A percentile compares a stretch with the other conserved stretches of the same genome.
Evolutionary conservation across 257 asterid genomes (phyloP).

Genomic region (Ehretia macrophylla): DNA sequence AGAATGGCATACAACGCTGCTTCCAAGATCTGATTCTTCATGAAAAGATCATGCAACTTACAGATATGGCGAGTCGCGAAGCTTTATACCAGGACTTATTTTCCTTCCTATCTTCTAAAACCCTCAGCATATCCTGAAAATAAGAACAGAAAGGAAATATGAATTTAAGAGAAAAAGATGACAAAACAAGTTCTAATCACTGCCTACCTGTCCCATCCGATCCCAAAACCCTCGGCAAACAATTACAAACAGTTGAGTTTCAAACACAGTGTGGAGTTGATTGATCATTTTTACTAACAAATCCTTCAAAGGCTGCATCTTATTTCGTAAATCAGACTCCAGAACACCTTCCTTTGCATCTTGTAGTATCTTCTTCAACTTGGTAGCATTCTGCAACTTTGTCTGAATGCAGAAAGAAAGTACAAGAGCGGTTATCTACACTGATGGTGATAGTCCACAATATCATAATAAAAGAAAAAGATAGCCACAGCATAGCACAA

Average conservation of each 20-base stretch:
- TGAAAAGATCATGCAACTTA: slow-evolving; percentile 31
- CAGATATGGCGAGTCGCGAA: slow-evolving; percentile 77
- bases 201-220: slow-evolving; percentile 85
- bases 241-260: slow-evolving; percentile 67
- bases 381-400: slow-evolving; percentile 64
- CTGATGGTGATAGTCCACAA: not conserved
- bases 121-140: slow-evolving; percentile 70
- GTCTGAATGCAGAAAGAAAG: slow-evolving; percentile 43
- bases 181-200: not conserved
- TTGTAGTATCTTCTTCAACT: slow-evolving; percentile 77
- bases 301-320: slow-evolving; percentile 86
- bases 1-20: not conserved
- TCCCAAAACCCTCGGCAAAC: slow-evolving; percentile 89
- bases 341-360: slow-evolving; percentile 63
- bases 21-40: not conserved
- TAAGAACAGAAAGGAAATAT: not conserved
- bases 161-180: too few species aligned
- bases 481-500: not conserved
- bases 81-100: slow-evolving; percentile 79
- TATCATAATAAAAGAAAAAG: not conserved
- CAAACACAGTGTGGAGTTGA: slow-evolving; percentile 57
- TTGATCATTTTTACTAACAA: slow-evolving; percentile 48
- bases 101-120: slow-evolving; percentile 68
- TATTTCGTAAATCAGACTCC: slow-evolving; percentile 58
- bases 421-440: not conserved